A percentile compares a stretch with the other conserved stretches of the same genome.
Evolutionary conservation across 2,329 filamentous ascomycete genomes (phyloP).

Genomic region (Fusarium beomiforme): DNA sequence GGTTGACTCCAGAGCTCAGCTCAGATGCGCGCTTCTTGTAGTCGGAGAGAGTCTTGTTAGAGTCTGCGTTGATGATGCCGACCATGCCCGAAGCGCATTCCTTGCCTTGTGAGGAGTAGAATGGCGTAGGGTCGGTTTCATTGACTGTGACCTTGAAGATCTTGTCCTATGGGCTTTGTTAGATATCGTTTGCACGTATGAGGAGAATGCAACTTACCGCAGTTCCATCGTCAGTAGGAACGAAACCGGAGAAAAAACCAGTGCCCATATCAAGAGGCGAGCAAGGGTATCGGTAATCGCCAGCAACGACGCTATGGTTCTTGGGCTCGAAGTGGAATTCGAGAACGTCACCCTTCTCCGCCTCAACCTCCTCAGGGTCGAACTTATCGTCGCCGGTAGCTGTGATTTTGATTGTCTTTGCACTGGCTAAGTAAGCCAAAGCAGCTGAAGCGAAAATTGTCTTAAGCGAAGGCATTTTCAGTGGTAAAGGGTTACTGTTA

Average conservation of each 20-base stretch:
- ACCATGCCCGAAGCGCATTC: conserved; percentile 53
- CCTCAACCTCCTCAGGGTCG: conserved; percentile 46
- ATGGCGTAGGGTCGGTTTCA: conserved; percentile 47
- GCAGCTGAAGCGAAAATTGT: conserved; percentile 37
- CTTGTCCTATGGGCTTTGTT: conserved; percentile 41
- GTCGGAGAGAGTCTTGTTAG: conserved; percentile 44
- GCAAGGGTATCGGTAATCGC: conserved; percentile 50
- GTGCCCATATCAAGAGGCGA: conserved; percentile 44
- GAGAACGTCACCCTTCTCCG: conserved; percentile 48
- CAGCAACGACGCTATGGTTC: conserved; percentile 52
- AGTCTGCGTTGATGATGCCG: conserved; percentile 50
- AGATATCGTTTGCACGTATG: neutral
- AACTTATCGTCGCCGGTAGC: conserved; percentile 48
- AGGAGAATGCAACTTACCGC: conserved; percentile 36
- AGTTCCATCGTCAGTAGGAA: conserved; percentile 43
- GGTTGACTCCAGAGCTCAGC: conserved; percentile 43
- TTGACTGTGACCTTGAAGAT: conserved; percentile 50
- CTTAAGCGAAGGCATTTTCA: conserved; percentile 46
- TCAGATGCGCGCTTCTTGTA: conserved; percentile 46
- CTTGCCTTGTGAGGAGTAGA: conserved; percentile 53
- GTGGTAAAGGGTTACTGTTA: neutral
- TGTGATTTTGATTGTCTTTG: conserved; percentile 49
- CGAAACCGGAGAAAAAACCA: conserved; percentile 53
- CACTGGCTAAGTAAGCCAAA: conserved; percentile 41
- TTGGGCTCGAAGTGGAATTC: conserved; percentile 51